phyloP scores from a whole-genome alignment of 352 stramenopile species.

The Globisporangium sylvaticum region DNA sequence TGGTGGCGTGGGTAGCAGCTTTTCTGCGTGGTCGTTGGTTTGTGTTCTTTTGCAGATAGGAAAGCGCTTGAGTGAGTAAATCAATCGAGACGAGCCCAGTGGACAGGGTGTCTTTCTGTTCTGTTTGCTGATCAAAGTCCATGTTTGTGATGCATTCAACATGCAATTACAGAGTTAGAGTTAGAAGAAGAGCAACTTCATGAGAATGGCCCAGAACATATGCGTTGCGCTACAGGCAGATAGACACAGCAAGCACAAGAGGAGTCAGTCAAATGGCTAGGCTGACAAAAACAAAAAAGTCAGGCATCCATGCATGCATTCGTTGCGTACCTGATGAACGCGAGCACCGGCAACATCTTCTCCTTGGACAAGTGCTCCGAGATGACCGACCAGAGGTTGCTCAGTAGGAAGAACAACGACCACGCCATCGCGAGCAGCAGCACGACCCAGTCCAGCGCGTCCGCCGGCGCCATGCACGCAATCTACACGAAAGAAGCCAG shows the following conservation, averaged over 20 bases:
- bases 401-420: slow-evolving; percentile 82
- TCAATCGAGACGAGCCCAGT: background rate
- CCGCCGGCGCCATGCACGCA: slow-evolving; percentile 63
- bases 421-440: slow-evolving; percentile 79
- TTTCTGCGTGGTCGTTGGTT: background rate
- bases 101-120: background rate
- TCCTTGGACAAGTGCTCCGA: slow-evolving; percentile 80
- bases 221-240: slow-evolving; percentile 48
- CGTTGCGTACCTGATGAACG: slow-evolving; percentile 60
- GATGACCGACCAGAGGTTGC: slow-evolving; percentile 74
- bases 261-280: background rate
- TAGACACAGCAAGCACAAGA: background rate
- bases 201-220: slow-evolving; percentile 77
- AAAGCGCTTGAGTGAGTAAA: background rate
- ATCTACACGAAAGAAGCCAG: slow-evolving; percentile 33
- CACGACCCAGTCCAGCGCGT: slow-evolving; percentile 79
- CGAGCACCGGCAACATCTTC: slow-evolving; percentile 82
- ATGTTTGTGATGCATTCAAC: background rate
- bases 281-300: background rate
- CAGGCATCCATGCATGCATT: background rate
- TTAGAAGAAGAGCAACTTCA: slow-evolving; percentile 88
- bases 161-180: slow-evolving; percentile 12
- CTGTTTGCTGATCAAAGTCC: background rate
- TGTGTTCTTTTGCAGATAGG: background rate
- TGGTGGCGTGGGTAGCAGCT: background rate